Base-by-base conservation (phyloP, 495 filamentous ascomycete species). In the Trichoderma reesei region DNA sequence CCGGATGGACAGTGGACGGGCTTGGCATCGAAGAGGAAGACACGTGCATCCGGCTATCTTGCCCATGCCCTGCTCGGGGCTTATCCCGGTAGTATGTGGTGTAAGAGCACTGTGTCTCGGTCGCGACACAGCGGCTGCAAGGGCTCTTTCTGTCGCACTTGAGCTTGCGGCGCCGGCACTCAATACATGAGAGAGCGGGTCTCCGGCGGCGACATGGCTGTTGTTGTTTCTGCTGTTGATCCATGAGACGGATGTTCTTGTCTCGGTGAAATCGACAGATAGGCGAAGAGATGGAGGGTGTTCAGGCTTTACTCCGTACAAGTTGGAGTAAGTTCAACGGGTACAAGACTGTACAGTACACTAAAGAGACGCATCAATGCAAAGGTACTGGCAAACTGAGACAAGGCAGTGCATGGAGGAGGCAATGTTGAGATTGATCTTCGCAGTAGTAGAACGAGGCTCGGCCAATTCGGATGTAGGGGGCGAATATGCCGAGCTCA, bases 91-190 rank as follows among this genome's bases (percentile, higher is more conserved):
- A 11, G 38, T 26, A 26, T 26, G 11, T 39, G 6, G 6, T 39
- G 2, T 39, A 73, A 5, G 26, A 65, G 54, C 72, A 73, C 31
- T 65, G 65, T 36, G 65, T 63, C 41, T 69, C 67, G 10, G 69
- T 34, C 0, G 67, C 64, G 34, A 80, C 69, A 61, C 80, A 81
- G 67, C 77, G 78, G 14, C 71, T 64, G 65, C 79, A 83, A 38
- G 78, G 79, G 14, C 73, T 68, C 34, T 67, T 70, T 38, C 73
- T 72, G 64, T 82, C 76, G 65, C 79, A 83, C 64, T 77, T 80
- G 67, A 82, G 77, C 71, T 81, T 82, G 37, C 79, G 77, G 11
- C 78, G 79, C n/a, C 75, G 73, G 64, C 80, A 82, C 54, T 79
- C 77, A 10, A 79, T 63, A 41, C 79, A 80, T 0, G 76, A 76